Base-by-base conservation (phyloP, 2,329 filamentous ascomycete genomes). In the Phaeosphaeria sp. region DNA sequence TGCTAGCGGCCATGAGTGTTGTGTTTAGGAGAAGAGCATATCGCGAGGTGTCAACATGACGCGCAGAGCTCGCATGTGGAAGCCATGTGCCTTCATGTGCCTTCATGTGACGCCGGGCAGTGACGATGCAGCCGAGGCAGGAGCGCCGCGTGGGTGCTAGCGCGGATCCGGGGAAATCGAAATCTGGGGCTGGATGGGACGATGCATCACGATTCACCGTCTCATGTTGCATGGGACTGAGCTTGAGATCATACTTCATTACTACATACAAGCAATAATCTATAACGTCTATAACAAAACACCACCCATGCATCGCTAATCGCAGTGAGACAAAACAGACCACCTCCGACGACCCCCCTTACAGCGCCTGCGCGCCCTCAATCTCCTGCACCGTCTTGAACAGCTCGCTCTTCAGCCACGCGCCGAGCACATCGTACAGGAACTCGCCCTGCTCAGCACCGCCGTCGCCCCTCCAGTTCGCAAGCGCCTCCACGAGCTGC, bases 381-480 rank as follows among this genome's bases (percentile, higher is more conserved):
- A 74, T 65, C 50, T 73, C 62, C 45, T 60, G 59, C 18, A 71
- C 49, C 24, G 69, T 74, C 63, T 66, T 73, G 52, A 63, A 66
- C 49, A 74, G 53, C 57, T 74, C 67, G 45, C 62, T 71, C 65
- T 73, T 72, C 48, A 75, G 50, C 73, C 73, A 75, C 25, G 68
- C 64, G 33, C 73, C 72, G 3, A 75, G 57, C 13, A 71, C 63
- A 56, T 70, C 69, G 47, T 74, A 75, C 45, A 74, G 45, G 25
- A 68, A 72, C 59, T 71, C 66, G 1, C 68, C 69, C 51, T 73
- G 68, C 44, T 67, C 69, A 5, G 56, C 58, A 27, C 60, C 59
- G 8, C 61, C 59, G 7, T 65, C 53, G 15, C 66, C 59, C 17
- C 55, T 55, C 72, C 73, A 73, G 48, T 63, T 67, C 18, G 68